phyloP scores from a whole-genome alignment of 305 asterid species.

The Ilex paraguariensis region DNA sequence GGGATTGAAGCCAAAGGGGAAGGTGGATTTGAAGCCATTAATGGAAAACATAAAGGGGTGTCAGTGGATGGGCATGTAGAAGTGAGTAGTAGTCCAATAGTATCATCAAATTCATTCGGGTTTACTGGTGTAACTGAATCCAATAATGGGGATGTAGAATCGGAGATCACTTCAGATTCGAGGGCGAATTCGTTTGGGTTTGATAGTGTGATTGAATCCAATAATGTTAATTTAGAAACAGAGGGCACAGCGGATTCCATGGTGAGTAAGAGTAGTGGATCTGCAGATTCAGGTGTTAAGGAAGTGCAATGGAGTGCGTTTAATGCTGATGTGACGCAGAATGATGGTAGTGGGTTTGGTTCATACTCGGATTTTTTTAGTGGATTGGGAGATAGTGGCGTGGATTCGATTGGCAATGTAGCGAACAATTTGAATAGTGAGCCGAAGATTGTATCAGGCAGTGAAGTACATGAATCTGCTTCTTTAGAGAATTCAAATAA shows the following conservation, averaged over 20 bases:
- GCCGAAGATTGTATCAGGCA: constrained; percentile 26
- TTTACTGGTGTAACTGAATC: constrained; percentile 7
- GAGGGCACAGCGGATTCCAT: constrained; percentile 11
- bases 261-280: constrained; percentile 13
- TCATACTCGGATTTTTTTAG: constrained; percentile 78
- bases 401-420: constrained; percentile 36
- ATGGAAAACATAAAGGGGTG: constrained; percentile 4
- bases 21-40: constrained; percentile 9
- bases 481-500: constrained; percentile 25
- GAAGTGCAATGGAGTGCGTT: constrained; percentile 53
- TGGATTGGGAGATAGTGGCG: constrained; percentile 46
- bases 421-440: constrained; percentile 28
- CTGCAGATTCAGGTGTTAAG: constrained; percentile 27
- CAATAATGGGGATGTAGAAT: constrained; percentile 11
- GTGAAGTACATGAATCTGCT: constrained; percentile 30
- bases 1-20: constrained; percentile 17
- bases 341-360: constrained; percentile 60
- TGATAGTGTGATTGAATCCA: constrained; percentile 15
- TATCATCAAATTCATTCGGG: constrained; percentile 6
- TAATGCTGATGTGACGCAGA: constrained; percentile 25
- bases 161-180: constrained; percentile 14
- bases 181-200: constrained; percentile 9
- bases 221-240: constrained; percentile 13
- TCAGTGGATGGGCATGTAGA: constrained; percentile 5
- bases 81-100: constrained; percentile 17